Evolutionary conservation across 371 early-diverging fungal species (phyloP).

Genomic region (Mucor lusitanicus): DNA sequence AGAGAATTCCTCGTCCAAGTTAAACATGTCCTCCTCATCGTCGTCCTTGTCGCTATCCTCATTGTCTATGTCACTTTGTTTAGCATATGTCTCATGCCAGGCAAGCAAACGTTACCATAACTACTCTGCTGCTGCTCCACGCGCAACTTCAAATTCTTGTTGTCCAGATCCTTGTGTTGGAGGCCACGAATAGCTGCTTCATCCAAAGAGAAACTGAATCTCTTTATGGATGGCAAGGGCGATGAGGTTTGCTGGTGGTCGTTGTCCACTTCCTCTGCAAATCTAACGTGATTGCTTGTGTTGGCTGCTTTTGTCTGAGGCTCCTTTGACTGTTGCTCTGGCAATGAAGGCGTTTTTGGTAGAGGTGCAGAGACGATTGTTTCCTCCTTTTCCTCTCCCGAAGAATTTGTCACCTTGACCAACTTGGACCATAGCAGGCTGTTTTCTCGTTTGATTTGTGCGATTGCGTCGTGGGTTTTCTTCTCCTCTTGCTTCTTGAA

Average conservation of each 20-base stretch:
- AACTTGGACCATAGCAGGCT: constrained; percentile 31
- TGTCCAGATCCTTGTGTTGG: constrained; percentile 12
- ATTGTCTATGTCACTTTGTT: not conserved
- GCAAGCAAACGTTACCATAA: not conserved
- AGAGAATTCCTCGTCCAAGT: constrained; percentile 49
- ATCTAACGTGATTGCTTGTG: constrained; percentile 11
- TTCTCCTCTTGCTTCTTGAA: constrained; percentile 30
- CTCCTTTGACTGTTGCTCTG: not conserved
- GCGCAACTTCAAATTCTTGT: not conserved
- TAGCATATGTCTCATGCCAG: not conserved
- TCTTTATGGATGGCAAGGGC: constrained; percentile 3
- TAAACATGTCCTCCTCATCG: constrained; percentile 48
- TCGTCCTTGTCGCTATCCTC: constrained; percentile 2
- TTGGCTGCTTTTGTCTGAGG: not conserved
- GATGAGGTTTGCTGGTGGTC: not conserved
- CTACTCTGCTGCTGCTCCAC: not conserved
- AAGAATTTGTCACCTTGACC: constrained; percentile 9
- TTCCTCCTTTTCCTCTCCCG: not conserved
- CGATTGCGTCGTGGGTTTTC: constrained; percentile 12
- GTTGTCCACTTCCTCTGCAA: not conserved
- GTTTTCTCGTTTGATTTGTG: constrained; percentile 27
- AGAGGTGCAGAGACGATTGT: not conserved
- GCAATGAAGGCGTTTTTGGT: not conserved
- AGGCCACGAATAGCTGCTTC: constrained; percentile 26
- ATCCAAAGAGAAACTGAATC: constrained; percentile 28